Evolutionary conservation across 129 eudicot genomes (phyloP).

Genomic region (Artemisia annua): DNA sequence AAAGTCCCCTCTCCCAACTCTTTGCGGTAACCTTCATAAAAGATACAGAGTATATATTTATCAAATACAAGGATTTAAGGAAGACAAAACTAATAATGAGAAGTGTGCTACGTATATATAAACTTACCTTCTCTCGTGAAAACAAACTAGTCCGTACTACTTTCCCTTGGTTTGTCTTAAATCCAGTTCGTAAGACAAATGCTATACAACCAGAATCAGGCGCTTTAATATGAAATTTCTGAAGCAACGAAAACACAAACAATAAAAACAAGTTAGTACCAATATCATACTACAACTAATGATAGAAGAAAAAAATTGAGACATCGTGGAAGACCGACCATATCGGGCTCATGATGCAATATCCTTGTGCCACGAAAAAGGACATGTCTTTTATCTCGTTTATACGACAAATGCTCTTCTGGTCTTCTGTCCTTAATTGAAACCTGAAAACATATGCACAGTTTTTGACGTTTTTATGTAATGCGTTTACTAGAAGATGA

Average conservation of each 20-base stretch:
- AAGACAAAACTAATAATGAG: too few species aligned
- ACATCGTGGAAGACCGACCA: too few species aligned
- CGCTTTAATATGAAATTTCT: constrained; percentile 74
- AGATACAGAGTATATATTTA: neutral
- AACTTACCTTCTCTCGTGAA: constrained; percentile 87
- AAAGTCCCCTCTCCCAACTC: constrained; percentile 97
- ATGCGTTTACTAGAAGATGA: too few species aligned
- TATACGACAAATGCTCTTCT: constrained; percentile 64
- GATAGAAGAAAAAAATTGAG: too few species aligned
- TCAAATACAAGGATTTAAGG: neutral
- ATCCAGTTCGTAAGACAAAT: constrained; percentile 92
- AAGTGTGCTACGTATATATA: neutral
- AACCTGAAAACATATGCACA: constrained; percentile 49
- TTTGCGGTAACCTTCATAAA: constrained; percentile 82
- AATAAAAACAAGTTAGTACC: neutral
- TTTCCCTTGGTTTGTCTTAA: constrained; percentile 96
- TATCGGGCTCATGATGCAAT: constrained; percentile 7
- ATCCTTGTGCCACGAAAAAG: constrained; percentile 98
- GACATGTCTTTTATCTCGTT: constrained; percentile 78
- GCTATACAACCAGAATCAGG: constrained; percentile 99
- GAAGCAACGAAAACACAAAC: constrained; percentile 26
- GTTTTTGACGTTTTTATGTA: too few species aligned
- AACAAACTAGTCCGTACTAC: constrained; percentile 90
- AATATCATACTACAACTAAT: too few species aligned
- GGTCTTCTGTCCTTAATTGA: constrained; percentile 72